Percentiles rank a stretch among this genome's conserved stretches.
These are phyloP conservation scores for Monosporascus ibericus DNA, from an alignment of 2,329 filamentous ascomycete genomes.

Conservation along the genomic window DNA sequence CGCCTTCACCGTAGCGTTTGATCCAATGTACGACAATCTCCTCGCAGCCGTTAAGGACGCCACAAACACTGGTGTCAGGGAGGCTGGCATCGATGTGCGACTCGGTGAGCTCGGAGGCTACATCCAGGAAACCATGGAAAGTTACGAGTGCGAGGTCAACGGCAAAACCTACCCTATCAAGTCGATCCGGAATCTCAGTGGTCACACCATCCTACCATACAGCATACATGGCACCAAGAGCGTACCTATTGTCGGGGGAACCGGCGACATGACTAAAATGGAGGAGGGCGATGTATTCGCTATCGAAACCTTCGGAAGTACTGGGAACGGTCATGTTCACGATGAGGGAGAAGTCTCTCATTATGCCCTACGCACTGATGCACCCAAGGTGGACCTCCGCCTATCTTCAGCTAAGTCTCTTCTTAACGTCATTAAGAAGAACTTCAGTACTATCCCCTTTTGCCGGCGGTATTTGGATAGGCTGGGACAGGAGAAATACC, in stretches of 20 bases:
- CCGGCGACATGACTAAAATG: slow-evolving; percentile 87
- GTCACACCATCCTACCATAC: slow-evolving; percentile 84
- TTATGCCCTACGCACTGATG: slow-evolving; percentile 71
- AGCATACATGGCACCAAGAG: slow-evolving; percentile 90
- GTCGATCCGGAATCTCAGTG: slow-evolving; percentile 79
- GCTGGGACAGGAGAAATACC: slow-evolving; percentile 90
- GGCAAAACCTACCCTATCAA: slow-evolving; percentile 76
- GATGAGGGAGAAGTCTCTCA: slow-evolving; percentile 90
- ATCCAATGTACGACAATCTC: slow-evolving; percentile 68
- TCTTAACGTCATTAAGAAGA: slow-evolving; percentile 87
- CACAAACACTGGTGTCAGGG: slow-evolving; percentile 80
- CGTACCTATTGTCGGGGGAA: slow-evolving; percentile 81
- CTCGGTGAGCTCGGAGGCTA: slow-evolving; percentile 77
- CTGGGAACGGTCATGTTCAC: slow-evolving; percentile 78
- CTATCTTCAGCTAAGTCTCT: slow-evolving; percentile 79
- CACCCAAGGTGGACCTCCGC: slow-evolving; percentile 68
- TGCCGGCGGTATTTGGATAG: slow-evolving; percentile 87
- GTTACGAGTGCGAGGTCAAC: slow-evolving; percentile 80
- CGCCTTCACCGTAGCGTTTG: slow-evolving; percentile 73
- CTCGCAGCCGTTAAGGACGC: slow-evolving; percentile 68
- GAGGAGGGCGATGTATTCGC: slow-evolving; percentile 94
- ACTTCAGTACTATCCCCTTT: slow-evolving; percentile 89
- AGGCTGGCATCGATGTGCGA: slow-evolving; percentile 87
- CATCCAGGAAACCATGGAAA: slow-evolving; percentile 91
- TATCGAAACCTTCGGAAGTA: slow-evolving; percentile 93